phyloP scores from a whole-genome alignment of 179 eudicot genomes.

The Sideroxylon spinosum region DNA sequence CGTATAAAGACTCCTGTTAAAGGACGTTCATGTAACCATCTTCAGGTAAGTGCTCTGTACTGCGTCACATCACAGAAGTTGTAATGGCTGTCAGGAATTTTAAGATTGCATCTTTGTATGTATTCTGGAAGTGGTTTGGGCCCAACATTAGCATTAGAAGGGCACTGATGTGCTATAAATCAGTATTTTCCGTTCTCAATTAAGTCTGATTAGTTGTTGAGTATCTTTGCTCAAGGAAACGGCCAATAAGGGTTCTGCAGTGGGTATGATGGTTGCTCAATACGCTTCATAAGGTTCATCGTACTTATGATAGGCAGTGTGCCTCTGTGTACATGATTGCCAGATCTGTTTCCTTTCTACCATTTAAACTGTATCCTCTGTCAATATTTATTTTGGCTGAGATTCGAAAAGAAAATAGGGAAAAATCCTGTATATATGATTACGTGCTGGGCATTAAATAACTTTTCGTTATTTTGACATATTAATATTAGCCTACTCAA shows the following conservation, averaged over 20 bases:
- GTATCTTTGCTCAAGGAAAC: neutral
- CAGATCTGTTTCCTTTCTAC: slow-evolving; percentile 6
- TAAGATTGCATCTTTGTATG: neutral
- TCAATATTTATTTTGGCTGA: neutral
- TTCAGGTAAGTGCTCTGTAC: slow-evolving; percentile 54
- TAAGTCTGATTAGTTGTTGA: neutral
- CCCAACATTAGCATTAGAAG: neutral
- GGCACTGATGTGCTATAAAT: neutral
- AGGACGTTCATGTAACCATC: slow-evolving; percentile 84
- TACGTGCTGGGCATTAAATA: neutral
- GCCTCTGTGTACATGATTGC: neutral
- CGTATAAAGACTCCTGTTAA: slow-evolving; percentile 76
- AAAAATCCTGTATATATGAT: neutral
- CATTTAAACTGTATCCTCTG: neutral
- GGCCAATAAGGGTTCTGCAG: neutral
- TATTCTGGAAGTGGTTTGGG: neutral
- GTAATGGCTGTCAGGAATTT: neutral
- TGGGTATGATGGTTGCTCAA: neutral
- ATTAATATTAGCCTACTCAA: neutral
- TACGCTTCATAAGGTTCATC: neutral
- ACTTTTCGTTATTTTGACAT: neutral
- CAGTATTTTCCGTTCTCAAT: neutral
- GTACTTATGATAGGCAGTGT: neutral
- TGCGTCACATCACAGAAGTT: neutral
- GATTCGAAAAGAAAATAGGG: neutral